Base-by-base conservation (phyloP, 2,329 filamentous ascomycete species). In the Xylariaceae sp. region DNA sequence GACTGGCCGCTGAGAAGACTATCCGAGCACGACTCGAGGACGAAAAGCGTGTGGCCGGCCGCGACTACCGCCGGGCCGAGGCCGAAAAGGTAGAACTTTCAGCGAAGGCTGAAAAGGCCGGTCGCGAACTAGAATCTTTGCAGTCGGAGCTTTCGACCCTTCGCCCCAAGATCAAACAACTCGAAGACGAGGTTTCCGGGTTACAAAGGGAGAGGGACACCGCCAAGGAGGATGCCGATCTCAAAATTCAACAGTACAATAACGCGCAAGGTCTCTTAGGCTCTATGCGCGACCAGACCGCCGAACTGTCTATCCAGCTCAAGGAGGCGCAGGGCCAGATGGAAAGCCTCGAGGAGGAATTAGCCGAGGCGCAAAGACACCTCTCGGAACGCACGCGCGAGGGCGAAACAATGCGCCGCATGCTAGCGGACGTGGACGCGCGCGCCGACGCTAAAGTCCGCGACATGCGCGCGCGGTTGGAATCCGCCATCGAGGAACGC, bases 251-350 rank as follows among this genome's bases (percentile, higher is more conserved):
- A 40, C 91, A 97, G 73, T 93, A 96, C 68, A 84, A 84, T 50
- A 96, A 88, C 63, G 89, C 91, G 0, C 91, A 98, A 71, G 89
- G 88, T 48, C 77, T 97, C 14, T 86, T 98, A 71, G 88, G 88
- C 66, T 96, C 90, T 70, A 95, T 98, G 91, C 90, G 93, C 58
- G 92, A 97, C 66, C 92, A 98, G 76, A 89, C 89, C 0, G 84
- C 89, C 1, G 95, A 99, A 76, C 83, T 98, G 68, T 87, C 88
- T 4, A 89, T 91, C 63, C 95, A 97, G 75, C 89, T 97, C 74
- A 96, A 95, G 73, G 95, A 99, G 74, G 86, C 90, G 1, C 87
- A 89, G 59, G 85, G 88, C 48, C 88, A 91, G 63, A 89, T 88
- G 40, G 93, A 97, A 68, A 90, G 88, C 55, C 78, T 98, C 0